These are phyloP conservation scores for Mycosarcoma mackinlayi DNA, from an alignment of 1,284 basidiomycete species.

Conservation along the genomic window DNA sequence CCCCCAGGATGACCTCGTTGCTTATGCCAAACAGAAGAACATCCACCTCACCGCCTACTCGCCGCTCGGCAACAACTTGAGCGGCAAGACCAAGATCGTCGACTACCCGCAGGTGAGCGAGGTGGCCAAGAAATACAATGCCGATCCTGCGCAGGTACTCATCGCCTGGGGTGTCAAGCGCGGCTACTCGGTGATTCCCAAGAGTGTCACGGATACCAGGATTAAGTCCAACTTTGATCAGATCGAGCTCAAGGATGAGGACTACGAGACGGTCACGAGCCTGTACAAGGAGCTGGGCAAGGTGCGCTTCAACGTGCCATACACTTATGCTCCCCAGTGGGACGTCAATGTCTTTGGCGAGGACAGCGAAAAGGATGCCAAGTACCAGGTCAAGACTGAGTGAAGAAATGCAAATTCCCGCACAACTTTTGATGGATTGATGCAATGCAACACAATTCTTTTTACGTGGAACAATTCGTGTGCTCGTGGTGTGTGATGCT, in stretches of 20 bases:
- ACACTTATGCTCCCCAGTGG: constrained; percentile 54
- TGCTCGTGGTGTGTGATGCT: too few relatives aligned
- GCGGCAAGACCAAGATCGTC: constrained; percentile 57
- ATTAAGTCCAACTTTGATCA: constrained; percentile 68
- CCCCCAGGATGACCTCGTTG: constrained; percentile 63
- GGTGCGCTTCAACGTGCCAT: constrained; percentile 64
- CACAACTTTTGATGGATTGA: too few relatives aligned
- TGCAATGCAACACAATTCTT: too few relatives aligned
- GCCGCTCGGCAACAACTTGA: constrained; percentile 69
- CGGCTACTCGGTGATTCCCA: constrained; percentile 69
- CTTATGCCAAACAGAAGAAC: constrained; percentile 56
- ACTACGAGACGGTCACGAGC: constrained; percentile 60
- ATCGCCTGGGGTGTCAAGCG: constrained; percentile 69
- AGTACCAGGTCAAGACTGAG: constrained; percentile 53
- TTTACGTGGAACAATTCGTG: too few relatives aligned
- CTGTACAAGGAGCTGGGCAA: constrained; percentile 59
- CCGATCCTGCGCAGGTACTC: constrained; percentile 67
- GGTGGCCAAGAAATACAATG: constrained; percentile 67
- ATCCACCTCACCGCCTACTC: constrained; percentile 69
- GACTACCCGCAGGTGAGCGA: constrained; percentile 65
- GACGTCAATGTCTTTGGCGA: constrained; percentile 63
- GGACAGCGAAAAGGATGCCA: constrained; percentile 53
- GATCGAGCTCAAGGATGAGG: constrained; percentile 65
- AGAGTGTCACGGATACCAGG: constrained; percentile 67
- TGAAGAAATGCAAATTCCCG: constrained; percentile 11